phyloP scores from a whole-genome alignment of 1,284 basidiomycete genomes.

The Pterulicium gracile region DNA sequence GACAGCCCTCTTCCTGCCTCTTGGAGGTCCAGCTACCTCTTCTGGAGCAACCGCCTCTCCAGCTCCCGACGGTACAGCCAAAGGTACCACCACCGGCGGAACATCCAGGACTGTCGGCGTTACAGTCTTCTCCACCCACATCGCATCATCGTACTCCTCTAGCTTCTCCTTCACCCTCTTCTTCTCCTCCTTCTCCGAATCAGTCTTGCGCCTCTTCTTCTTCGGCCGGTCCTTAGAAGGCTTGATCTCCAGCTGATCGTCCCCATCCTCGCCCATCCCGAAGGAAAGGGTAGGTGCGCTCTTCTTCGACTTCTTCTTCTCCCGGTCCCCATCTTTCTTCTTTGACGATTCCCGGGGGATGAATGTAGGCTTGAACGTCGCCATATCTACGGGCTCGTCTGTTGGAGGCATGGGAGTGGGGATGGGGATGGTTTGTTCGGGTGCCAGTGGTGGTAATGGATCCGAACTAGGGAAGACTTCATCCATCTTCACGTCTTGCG shows the following conservation, averaged over 20 bases:
- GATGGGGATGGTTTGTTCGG: conserved; percentile 6
- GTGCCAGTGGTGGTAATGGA: conserved; percentile 12
- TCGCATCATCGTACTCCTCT: conserved; percentile 15
- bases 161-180: not conserved
- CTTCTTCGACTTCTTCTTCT: conserved; percentile 30
- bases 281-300: conserved; percentile 54
- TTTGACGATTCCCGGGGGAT: conserved; percentile 42
- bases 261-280: conserved; percentile 48
- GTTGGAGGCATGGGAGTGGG: conserved; percentile 7
- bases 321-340: conserved; percentile 16
- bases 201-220: conserved; percentile 33
- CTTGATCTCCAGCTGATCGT: conserved; percentile 24
- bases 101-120: conserved; percentile 15
- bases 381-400: conserved; percentile 36
- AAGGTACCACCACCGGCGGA: conserved; percentile 4
- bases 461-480: conserved; percentile 9
- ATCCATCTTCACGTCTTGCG: conserved; percentile 16
- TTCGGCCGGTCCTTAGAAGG: conserved; percentile 31
- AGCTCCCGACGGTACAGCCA: not conserved
- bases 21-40: conserved; percentile 14
- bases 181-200: conserved; percentile 6
- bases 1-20: conserved; percentile 50
- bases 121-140: conserved; percentile 23
- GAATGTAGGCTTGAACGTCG: conserved; percentile 75
- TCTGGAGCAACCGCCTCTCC: not conserved